These are phyloP conservation scores for Globisporangium uncinulatum DNA, from an alignment of 352 stramenopile species.

Conservation along the genomic window DNA sequence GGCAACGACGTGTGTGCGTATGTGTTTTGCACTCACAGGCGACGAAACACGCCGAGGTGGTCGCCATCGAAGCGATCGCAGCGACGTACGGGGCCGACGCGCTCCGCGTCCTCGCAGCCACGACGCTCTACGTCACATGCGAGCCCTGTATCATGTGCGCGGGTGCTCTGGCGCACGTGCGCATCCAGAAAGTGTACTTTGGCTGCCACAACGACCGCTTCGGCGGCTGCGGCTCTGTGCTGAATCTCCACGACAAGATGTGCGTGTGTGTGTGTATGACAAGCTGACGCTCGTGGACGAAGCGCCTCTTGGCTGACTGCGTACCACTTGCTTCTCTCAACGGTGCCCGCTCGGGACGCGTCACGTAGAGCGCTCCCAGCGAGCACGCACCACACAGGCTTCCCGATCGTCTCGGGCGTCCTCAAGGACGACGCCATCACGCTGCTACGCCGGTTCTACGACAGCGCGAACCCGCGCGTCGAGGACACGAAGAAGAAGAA, in stretches of 20 bases:
- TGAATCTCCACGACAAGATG: conserved; percentile 72
- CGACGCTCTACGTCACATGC: conserved; percentile 86
- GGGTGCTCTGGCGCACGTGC: conserved; percentile 72
- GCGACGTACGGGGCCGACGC: conserved; percentile 31
- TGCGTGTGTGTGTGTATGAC: conserved; percentile 11
- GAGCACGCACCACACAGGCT: conserved; percentile 46
- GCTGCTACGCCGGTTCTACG: conserved; percentile 88
- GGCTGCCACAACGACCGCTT: conserved; percentile 92
- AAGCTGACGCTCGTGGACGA: not conserved
- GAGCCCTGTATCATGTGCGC: conserved; percentile 96
- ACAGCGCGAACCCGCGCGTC: conserved; percentile 81
- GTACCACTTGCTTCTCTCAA: conserved; percentile 1
- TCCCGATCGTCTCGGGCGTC: conserved; percentile 59
- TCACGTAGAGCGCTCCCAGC: conserved; percentile 24
- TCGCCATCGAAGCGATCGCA: conserved; percentile 84
- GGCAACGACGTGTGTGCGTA: not conserved
- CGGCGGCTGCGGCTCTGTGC: conserved; percentile 88
- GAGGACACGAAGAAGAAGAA: conserved; percentile 84
- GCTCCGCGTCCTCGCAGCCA: conserved; percentile 41
- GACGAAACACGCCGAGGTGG: conserved; percentile 89
- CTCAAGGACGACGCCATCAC: conserved; percentile 81
- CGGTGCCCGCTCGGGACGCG: not conserved
- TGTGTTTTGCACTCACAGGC: conserved; percentile 29
- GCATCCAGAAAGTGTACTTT: conserved; percentile 80
- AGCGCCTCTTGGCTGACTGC: not conserved